Percentiles rank a stretch among this genome's conserved stretches.
Conservation (phyloP, 192 early-diverging fungal species). For the Umbelopsis isabellina region DNA sequence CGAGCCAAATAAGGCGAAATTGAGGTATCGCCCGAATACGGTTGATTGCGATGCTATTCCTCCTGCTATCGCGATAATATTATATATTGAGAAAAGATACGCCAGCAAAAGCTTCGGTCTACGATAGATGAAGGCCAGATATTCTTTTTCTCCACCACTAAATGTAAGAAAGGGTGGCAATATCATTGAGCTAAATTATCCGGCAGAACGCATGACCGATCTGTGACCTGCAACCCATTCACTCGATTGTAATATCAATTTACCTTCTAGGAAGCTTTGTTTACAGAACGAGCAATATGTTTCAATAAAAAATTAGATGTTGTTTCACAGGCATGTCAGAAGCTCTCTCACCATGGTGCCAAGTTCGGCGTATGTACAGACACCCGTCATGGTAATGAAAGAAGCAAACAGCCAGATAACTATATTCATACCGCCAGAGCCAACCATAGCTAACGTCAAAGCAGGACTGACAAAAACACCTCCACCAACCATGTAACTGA, state of each 20-base stretch:
- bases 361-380: conserved; percentile 31
- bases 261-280: conserved; percentile 12
- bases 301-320: too few species aligned
- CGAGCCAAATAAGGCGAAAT: conserved; percentile 26
- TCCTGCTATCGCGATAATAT: conserved; percentile 19
- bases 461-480: conserved; percentile 38
- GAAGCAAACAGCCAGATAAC: conserved; percentile 33
- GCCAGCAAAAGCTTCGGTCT: conserved; percentile 29
- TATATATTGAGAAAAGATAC: conserved; percentile 29
- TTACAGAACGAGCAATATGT: too few species aligned
- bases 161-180: not conserved
- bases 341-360: conserved; percentile 37
- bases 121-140: conserved; percentile 32
- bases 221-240: too few species aligned
- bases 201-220: too few species aligned
- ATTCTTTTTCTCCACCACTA: conserved; percentile 35
- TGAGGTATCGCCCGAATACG: conserved; percentile 36
- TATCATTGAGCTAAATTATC: too few species aligned
- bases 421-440: conserved; percentile 39
- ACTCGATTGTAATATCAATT: not conserved
- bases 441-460: conserved; percentile 27
- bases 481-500: conserved; percentile 36
- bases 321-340: too few species aligned
- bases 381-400: conserved; percentile 21
- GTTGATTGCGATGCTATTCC: conserved; percentile 17